Percentiles rank a stretch among this genome's conserved stretches.
These are phyloP conservation scores for Diutina rugosa DNA, from an alignment of 1,139 yeast species.

Conservation along the genomic window DNA sequence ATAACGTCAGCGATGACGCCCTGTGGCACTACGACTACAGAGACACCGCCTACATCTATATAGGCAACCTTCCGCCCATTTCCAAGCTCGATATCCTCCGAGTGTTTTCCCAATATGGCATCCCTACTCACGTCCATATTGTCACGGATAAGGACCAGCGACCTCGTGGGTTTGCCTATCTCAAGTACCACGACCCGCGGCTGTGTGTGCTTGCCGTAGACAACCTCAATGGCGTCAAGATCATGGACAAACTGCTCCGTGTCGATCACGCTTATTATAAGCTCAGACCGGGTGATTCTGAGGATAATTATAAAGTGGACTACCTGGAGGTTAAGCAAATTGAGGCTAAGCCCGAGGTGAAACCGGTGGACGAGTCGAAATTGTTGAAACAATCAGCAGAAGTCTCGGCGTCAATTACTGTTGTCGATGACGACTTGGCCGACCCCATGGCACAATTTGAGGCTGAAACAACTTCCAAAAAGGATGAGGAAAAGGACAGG, in stretches of 20 bases:
- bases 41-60: constrained; percentile 45
- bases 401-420: neutral
- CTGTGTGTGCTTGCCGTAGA: constrained; percentile 83
- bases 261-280: constrained; percentile 72
- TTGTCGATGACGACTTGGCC: constrained; percentile 6
- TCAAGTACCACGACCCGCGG: constrained; percentile 72
- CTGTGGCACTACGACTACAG: constrained; percentile 87
- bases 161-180: constrained; percentile 67
- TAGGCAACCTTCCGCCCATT: constrained; percentile 61
- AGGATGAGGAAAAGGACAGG: neutral
- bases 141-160: constrained; percentile 47
- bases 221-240: constrained; percentile 61
- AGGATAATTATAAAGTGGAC: constrained; percentile 25
- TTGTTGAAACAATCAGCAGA: constrained; percentile 2
- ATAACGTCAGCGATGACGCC: constrained; percentile 44
- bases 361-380: constrained; percentile 5
- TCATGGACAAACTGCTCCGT: constrained; percentile 43
- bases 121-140: constrained; percentile 67
- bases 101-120: constrained; percentile 83
- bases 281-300: constrained; percentile 39
- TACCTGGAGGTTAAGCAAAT: constrained; percentile 11
- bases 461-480: neutral
- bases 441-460: constrained; percentile 10
- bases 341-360: constrained; percentile 6
- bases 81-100: constrained; percentile 65